Conservation (phyloP, 2,329 filamentous ascomycete genomes). For the Colletotrichum siamense region DNA sequence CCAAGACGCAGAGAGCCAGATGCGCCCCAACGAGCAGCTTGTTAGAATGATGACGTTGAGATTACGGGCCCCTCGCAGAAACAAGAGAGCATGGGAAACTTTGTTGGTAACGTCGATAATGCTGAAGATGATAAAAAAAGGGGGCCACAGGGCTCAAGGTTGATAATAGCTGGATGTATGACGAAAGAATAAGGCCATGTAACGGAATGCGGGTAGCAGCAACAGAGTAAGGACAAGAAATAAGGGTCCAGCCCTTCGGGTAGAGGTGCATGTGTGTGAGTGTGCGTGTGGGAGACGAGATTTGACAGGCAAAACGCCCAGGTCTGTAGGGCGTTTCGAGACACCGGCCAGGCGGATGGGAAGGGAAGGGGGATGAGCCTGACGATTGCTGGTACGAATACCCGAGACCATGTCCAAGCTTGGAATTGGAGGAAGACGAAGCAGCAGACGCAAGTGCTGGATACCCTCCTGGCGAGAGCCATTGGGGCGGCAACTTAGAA, state of each 20-base stretch:
- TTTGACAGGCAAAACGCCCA: background rate
- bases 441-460: background rate
- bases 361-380: background rate
- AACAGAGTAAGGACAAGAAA: background rate
- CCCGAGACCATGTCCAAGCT: background rate
- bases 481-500: background rate
- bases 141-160: conserved; percentile 7
- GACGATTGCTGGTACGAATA: background rate
- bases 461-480: background rate
- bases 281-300: background rate
- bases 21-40: background rate
- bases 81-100: background rate
- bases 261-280: background rate
- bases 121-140: background rate
- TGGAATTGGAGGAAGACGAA: background rate
- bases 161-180: background rate
- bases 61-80: background rate
- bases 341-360: background rate
- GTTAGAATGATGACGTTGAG: conserved; percentile 2
- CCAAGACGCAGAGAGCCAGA: background rate
- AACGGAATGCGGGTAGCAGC: background rate
- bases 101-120: background rate
- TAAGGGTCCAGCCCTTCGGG: background rate
- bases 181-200: conserved; percentile 6
- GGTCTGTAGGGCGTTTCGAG: background rate